A percentile compares a stretch with the other conserved stretches of the same genome.
These are phyloP conservation scores for Penicillium canescens DNA, from an alignment of 495 filamentous ascomycete genomes.

Conservation along the genomic window DNA sequence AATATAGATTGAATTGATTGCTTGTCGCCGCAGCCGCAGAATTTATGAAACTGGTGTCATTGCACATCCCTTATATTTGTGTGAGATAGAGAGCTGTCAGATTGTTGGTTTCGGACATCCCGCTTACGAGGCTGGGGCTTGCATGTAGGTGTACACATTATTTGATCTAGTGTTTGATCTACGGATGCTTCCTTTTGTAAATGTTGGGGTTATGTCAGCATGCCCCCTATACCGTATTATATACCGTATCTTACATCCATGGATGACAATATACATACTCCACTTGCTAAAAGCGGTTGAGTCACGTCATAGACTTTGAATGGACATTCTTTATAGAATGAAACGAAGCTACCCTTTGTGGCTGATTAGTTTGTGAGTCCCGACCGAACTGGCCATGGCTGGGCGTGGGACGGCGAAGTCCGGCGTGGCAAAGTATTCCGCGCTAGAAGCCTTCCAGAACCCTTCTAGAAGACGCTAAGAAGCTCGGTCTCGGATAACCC, in stretches of 20 bases:
- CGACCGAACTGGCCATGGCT: background rate
- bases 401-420: conserved; percentile 8
- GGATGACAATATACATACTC: background rate
- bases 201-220: no score
- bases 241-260: background rate
- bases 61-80: no score
- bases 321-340: background rate
- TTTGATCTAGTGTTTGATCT: no score
- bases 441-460: conserved; percentile 41
- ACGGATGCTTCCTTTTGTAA: no score
- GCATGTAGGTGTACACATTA: no score
- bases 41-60: no score
- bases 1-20: no score
- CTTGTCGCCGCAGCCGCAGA: no score
- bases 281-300: conserved; percentile 9
- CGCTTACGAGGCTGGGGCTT: no score
- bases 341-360: background rate
- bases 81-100: no score
- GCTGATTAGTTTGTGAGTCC: background rate
- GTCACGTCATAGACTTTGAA: conserved; percentile 26
- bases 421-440: conserved; percentile 14
- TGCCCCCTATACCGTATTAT: no score
- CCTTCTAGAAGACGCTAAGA: conserved; percentile 36
- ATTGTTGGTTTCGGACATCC: no score
- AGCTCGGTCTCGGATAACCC: conserved; percentile 8